A percentile compares a stretch with the other conserved stretches of the same genome.
phyloP scores from a whole-genome alignment of 2,329 filamentous ascomycete genomes.

The Fusarium begoniae region DNA sequence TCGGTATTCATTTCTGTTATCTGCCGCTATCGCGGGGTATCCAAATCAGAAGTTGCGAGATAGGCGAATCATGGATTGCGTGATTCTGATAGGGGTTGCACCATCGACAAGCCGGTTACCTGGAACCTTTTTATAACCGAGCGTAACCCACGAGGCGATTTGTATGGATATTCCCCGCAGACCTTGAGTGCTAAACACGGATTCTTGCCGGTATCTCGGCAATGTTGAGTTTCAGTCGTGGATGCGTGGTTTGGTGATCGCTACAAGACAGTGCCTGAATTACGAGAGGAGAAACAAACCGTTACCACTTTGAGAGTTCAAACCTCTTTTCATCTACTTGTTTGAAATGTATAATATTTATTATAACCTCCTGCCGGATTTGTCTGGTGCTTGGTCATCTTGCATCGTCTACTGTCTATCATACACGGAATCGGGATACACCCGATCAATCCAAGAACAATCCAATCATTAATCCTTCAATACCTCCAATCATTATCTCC shows the following conservation, averaged over 20 bases:
- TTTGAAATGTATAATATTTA: no score
- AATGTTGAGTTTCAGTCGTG: not conserved
- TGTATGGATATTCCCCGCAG: slow-evolving; percentile 1
- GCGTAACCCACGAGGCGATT: not conserved
- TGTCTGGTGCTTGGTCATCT: not conserved
- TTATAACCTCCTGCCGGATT: fast-evolving
- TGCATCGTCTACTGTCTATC: not conserved
- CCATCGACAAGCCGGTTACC: slow-evolving; percentile 27
- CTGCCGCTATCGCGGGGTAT: not conserved
- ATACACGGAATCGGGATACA: not conserved
- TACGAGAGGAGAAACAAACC: no score
- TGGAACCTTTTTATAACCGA: not conserved
- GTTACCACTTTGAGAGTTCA: no score
- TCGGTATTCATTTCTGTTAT: not conserved
- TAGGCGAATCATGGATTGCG: slow-evolving; percentile 27
- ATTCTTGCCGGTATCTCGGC: not conserved
- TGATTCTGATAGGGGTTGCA: slow-evolving; percentile 38
- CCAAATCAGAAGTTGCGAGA: not conserved
- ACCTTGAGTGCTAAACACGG: not conserved
- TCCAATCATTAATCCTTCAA: not conserved
- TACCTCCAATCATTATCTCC: not conserved
- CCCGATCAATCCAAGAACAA: not conserved
- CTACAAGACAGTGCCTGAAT: no score
- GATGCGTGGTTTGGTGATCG: not conserved
- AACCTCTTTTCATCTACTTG: no score